Evolutionary conservation across 441 rosid species (phyloP), one percentile per base, ranked within the genome.

Genomic region (Viola pubescens): DNA sequence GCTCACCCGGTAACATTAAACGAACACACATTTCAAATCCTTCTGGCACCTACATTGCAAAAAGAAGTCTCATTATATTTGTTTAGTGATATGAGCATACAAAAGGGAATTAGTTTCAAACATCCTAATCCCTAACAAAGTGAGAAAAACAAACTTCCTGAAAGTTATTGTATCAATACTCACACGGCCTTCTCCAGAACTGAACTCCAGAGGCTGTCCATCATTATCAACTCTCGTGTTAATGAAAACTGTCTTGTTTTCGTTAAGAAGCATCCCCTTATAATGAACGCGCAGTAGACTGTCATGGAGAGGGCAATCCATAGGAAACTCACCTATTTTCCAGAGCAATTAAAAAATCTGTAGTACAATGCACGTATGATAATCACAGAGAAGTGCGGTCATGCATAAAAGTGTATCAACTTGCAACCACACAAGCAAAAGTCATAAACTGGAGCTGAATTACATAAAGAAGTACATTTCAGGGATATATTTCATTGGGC

Each of bases 261-360:
- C 81, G 54, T 88, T 76, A 54, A 87, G 92, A 78, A 94, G 92
- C 86, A 75, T 81, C 67, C 94, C 97, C 79, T 79, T 94, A 74
- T 81, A 91, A 73, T 88, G 98, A 56, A 87, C 85, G 9, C 77
- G 81, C 57, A 91, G 81, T 38, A 71, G 86, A 72, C 99, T 88
- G 73, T 91, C 99, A 67, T 94, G 97, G 68, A 94, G 99, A 13
- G 99, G 98, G 63, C 97, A 91, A 77, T 91, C 99, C 97, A 94
- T 94, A 6, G 99, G 66, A 55, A 56, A 67, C 58, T 67, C 71
- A 50, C 71, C 71, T 67, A 37, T 37, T 43, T 55, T 52, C 52
- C 50, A 61, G 13, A 54, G 13, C 41, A 16, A 56, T 55, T 45
- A 49, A 62, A 56, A 37, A 64, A 63, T 53, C 16, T 43, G 46